These are phyloP conservation scores for Neopestalotiopsis sp. DNA, from an alignment of 2,329 filamentous ascomycete species.

Conservation along the genomic window DNA sequence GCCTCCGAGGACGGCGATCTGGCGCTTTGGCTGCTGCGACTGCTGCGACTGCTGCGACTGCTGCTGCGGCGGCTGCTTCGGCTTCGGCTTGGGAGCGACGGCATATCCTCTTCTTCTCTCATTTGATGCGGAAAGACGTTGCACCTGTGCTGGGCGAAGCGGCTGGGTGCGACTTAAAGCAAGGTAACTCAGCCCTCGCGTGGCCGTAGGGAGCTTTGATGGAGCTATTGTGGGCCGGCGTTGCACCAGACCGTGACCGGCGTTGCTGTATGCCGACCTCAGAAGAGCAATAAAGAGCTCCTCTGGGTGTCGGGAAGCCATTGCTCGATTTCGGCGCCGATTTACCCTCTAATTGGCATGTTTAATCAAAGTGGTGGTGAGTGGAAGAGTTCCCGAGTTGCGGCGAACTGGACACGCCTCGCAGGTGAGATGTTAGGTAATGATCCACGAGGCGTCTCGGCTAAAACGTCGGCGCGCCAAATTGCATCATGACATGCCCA, in stretches of 20 bases:
- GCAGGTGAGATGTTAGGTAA: constrained; percentile 5
- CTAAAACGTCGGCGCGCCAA: constrained; percentile 12
- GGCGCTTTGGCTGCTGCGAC: constrained; percentile 25
- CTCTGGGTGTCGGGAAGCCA: constrained; percentile 33
- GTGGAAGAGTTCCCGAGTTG: not conserved
- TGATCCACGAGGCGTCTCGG: constrained; percentile 9
- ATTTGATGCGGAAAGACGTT: constrained; percentile 11
- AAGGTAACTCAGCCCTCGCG: constrained; percentile 12
- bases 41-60: constrained; percentile 17
- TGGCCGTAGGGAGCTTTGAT: constrained; percentile 18
- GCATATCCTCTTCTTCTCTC: constrained; percentile 24
- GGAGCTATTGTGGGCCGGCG: constrained; percentile 22
- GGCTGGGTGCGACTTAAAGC: constrained; percentile 15
- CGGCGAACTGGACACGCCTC: not conserved
- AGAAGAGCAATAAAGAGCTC: constrained; percentile 32
- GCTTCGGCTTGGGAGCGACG: constrained; percentile 16
- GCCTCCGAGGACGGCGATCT: constrained; percentile 75
- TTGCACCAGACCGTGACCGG: constrained; percentile 24
- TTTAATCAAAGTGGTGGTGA: constrained; percentile 8
- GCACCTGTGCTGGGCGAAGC: constrained; percentile 10
- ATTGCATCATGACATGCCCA: not conserved
- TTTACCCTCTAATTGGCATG: constrained; percentile 12
- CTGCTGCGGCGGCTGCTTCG: constrained; percentile 16
- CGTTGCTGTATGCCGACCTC: constrained; percentile 30
- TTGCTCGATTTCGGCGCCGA: constrained; percentile 26